Conservation (phyloP, 106 monocot genomes). For the Dendrobium officinale region DNA sequence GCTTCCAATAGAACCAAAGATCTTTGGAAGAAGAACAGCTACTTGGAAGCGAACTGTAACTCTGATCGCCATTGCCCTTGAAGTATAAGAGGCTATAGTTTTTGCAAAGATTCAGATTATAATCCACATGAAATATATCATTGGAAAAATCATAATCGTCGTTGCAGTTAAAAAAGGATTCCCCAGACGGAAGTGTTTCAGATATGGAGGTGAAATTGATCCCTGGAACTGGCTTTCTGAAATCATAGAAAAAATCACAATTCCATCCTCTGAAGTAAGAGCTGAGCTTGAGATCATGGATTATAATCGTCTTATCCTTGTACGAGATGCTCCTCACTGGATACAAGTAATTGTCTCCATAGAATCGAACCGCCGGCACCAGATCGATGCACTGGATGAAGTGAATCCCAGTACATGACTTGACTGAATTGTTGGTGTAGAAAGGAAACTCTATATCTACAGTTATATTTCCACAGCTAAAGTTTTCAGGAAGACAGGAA, state of each 20-base stretch:
- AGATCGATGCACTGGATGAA: slow-evolving; percentile 11
- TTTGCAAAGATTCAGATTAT: slow-evolving; percentile 6
- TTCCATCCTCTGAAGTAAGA: slow-evolving; percentile 9
- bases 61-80: neutral
- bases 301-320: neutral
- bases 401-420: neutral
- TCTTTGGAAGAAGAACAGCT: slow-evolving; percentile 2
- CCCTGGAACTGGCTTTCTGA: neutral
- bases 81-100: slow-evolving; percentile 12
- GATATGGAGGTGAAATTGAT: slow-evolving; percentile 9
- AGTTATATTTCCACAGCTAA: neutral
- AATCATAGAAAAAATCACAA: slow-evolving; percentile 6
- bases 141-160: slow-evolving; percentile 1
- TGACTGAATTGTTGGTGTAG: neutral
- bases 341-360: neutral
- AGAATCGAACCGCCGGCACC: slow-evolving; percentile 6
- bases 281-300: slow-evolving; percentile 14
- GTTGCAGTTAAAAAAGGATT: slow-evolving; percentile 8
- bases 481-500: neutral
- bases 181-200: neutral
- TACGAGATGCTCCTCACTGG: slow-evolving; percentile 14
- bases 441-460: slow-evolving; percentile 6
- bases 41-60: neutral
- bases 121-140: neutral
- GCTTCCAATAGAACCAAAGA: slow-evolving; percentile 15